Evolutionary conservation across 164 flowering plant genomes (phyloP).

Genomic region (Sedum album): DNA sequence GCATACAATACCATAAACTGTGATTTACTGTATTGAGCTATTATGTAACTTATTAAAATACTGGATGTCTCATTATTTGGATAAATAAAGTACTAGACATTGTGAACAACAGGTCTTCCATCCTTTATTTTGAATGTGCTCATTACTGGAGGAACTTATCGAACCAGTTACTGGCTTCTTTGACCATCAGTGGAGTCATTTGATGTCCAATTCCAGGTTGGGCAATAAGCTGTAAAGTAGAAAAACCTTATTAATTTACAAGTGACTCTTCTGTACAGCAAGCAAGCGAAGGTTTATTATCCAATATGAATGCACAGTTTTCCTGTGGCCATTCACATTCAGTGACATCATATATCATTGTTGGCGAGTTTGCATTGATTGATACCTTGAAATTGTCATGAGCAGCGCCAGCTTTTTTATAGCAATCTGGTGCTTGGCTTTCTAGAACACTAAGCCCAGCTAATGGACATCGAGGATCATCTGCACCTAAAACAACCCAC

Average conservation of each 20-base stretch:
- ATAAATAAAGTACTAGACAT: background rate
- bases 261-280: no score
- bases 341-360: background rate
- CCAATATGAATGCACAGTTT: no score
- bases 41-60: no score
- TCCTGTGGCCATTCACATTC: background rate
- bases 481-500: conserved; percentile 43
- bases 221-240: conserved; percentile 44
- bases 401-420: conserved; percentile 32
- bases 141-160: conserved; percentile 35
- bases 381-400: conserved; percentile 58
- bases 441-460: conserved; percentile 48
- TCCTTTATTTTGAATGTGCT: background rate
- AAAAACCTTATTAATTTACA: background rate
- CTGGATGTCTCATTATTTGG: no score
- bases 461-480: conserved; percentile 88
- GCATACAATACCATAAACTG: no score
- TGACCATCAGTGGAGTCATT: conserved; percentile 74
- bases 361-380: background rate
- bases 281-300: no score
- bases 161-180: conserved; percentile 83
- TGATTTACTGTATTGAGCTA: no score
- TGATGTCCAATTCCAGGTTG: conserved; percentile 75
- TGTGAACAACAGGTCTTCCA: background rate
- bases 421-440: conserved; percentile 35